Evolutionary conservation across 192 early-diverging fungal genomes (phyloP).

Genomic region (Entomortierella chlamydospora): DNA sequence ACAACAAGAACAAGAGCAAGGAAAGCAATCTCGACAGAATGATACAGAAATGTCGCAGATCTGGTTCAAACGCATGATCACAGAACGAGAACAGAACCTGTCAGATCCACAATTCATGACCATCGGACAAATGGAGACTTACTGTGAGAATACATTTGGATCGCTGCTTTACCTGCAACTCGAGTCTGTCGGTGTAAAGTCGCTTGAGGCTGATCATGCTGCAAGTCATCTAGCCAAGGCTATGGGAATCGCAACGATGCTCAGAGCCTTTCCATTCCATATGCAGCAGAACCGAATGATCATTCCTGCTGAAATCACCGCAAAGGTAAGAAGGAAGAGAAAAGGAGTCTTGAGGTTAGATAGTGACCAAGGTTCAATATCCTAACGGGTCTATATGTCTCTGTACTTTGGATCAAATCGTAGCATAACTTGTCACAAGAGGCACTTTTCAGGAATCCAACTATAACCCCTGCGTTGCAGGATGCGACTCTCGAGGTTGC

Average conservation of each 20-base stretch:
- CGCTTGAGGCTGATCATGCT: constrained; percentile 88
- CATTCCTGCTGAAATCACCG: constrained; percentile 81
- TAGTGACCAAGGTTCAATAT: too few species aligned
- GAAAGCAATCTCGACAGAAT: constrained; percentile 30
- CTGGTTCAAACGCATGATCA: constrained; percentile 86
- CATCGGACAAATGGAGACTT: constrained; percentile 82
- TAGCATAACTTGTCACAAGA: constrained; percentile 85
- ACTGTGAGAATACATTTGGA: constrained; percentile 89
- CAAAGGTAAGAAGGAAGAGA: constrained; percentile 67
- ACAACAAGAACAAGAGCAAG: not conserved
- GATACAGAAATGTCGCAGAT: constrained; percentile 68
- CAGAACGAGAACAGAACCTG: constrained; percentile 72
- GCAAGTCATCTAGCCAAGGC: constrained; percentile 93
- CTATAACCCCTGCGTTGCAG: constrained; percentile 66
- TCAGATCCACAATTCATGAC: constrained; percentile 76
- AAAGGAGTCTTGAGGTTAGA: too few species aligned
- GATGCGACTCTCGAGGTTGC: constrained; percentile 92
- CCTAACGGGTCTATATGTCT: too few species aligned
- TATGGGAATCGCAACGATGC: constrained; percentile 81
- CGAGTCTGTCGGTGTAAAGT: constrained; percentile 84
- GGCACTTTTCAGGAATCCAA: constrained; percentile 71
- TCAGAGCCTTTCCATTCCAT: constrained; percentile 81
- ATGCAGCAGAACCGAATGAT: constrained; percentile 74
- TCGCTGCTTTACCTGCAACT: constrained; percentile 91
- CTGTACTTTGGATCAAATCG: too few species aligned